Percentiles rank a stretch among this genome's conserved stretches.
These are phyloP conservation scores for Arthroderma uncinatum DNA, from an alignment of 2,329 filamentous ascomycete genomes.

Conservation along the genomic window DNA sequence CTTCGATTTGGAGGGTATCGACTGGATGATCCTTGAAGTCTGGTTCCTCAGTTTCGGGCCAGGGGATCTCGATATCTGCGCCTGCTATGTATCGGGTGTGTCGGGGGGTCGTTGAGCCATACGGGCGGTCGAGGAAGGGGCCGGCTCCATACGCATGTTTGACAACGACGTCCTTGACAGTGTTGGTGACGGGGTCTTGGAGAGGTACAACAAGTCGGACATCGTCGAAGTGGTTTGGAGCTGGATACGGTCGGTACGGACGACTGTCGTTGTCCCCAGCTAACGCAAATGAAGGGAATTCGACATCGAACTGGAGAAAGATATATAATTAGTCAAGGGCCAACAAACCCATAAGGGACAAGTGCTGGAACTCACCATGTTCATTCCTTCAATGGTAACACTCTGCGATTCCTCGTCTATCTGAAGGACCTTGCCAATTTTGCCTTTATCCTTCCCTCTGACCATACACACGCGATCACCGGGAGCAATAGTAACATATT, in stretches of 20 bases:
- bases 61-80: slow-evolving; percentile 62
- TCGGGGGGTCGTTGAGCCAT: slow-evolving; percentile 33
- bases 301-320: slow-evolving; percentile 30
- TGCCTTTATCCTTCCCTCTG: slow-evolving; percentile 67
- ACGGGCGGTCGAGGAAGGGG: slow-evolving; percentile 42
- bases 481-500: slow-evolving; percentile 49
- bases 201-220: slow-evolving; percentile 75
- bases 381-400: slow-evolving; percentile 51
- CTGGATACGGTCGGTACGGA: slow-evolving; percentile 39
- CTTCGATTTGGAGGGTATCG: slow-evolving; percentile 67
- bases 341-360: background rate
- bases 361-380: slow-evolving; percentile 45
- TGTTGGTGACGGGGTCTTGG: slow-evolving; percentile 52
- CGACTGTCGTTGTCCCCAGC: slow-evolving; percentile 29
- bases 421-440: slow-evolving; percentile 60
- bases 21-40: slow-evolving; percentile 44
- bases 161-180: slow-evolving; percentile 63
- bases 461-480: slow-evolving; percentile 76
- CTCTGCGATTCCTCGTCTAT: slow-evolving; percentile 47
- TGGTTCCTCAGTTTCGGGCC: slow-evolving; percentile 50
- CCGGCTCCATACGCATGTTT: slow-evolving; percentile 51
- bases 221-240: slow-evolving; percentile 55
- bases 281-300: slow-evolving; percentile 29
- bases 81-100: slow-evolving; percentile 52
- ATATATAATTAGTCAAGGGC: background rate